Evolutionary conservation across 73 alveolate genomes (phyloP).

Genomic region (Breviolum minutum): DNA sequence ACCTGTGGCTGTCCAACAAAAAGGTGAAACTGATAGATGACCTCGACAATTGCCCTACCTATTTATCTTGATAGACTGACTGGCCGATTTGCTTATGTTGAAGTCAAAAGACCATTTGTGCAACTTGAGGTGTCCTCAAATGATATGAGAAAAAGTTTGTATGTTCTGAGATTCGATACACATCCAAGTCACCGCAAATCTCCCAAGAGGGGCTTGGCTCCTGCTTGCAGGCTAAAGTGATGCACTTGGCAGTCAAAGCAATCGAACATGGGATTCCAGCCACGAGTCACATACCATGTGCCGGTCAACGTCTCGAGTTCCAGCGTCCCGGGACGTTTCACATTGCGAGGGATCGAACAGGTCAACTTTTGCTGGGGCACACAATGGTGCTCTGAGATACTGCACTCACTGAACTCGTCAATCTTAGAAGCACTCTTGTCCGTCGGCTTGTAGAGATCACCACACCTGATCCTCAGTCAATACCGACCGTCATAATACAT

Average conservation of each 20-base stretch:
- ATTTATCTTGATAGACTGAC: background rate
- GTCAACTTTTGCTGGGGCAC: conserved; percentile 5
- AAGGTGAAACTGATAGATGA: background rate
- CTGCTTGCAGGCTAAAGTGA: conserved; percentile 14
- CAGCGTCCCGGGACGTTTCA: background rate
- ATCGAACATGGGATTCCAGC: conserved; percentile 54
- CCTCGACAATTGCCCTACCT: too few relatives aligned
- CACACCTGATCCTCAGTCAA: conserved; percentile 31
- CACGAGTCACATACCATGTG: conserved; percentile 56
- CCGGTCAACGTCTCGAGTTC: conserved; percentile 21
- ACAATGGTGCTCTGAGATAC: conserved; percentile 44
- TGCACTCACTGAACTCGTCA: conserved; percentile 53
- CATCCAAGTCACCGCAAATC: background rate
- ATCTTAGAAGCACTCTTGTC: conserved; percentile 9
- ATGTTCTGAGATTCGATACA: too few relatives aligned
- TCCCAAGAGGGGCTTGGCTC: conserved; percentile 24
- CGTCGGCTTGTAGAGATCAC: conserved; percentile 65
- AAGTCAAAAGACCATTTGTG: background rate
- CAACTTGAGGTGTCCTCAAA: background rate
- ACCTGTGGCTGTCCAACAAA: background rate
- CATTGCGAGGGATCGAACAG: background rate
- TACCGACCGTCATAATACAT: background rate
- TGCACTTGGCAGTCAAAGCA: conserved; percentile 72
- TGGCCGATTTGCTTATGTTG: too few relatives aligned
- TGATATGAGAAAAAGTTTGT: background rate